Conservation (phyloP, 345 rosid species). For the Tarenaya hassleriana region DNA sequence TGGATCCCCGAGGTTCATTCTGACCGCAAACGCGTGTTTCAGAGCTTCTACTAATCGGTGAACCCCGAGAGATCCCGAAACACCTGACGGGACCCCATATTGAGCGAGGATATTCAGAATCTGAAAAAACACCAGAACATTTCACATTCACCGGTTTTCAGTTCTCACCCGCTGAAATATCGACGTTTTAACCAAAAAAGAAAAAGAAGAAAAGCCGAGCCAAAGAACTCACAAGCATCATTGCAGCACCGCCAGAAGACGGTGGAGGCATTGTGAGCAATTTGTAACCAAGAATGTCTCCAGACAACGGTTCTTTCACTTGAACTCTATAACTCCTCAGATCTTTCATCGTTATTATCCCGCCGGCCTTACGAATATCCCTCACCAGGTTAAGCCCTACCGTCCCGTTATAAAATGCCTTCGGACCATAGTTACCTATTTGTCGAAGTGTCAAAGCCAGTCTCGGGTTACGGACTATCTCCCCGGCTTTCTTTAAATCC, state of each 20-base stretch:
- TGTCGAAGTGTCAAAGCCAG: constrained; percentile 33
- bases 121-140: constrained; percentile 31
- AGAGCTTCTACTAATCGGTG: constrained; percentile 56
- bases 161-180: neutral
- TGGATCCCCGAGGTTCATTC: constrained; percentile 75
- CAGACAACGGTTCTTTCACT: constrained; percentile 33
- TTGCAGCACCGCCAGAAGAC: constrained; percentile 49
- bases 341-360: constrained; percentile 48
- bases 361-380: constrained; percentile 46
- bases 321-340: constrained; percentile 39
- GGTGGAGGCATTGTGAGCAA: constrained; percentile 65
- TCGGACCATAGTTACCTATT: constrained; percentile 31
- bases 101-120: constrained; percentile 49
- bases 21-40: constrained; percentile 50
- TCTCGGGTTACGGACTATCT: constrained; percentile 35
- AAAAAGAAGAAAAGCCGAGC: no score
- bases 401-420: constrained; percentile 49
- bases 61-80: constrained; percentile 40
- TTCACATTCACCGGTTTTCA: no score
- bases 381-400: constrained; percentile 35
- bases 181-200: constrained; percentile 5
- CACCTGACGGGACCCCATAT: constrained; percentile 35
- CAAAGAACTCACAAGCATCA: constrained; percentile 40
- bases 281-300: constrained; percentile 35
- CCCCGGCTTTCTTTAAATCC: constrained; percentile 33